Conservation (phyloP, 2,329 filamentous ascomycete genomes). For the Calonectria henricotiae region DNA sequence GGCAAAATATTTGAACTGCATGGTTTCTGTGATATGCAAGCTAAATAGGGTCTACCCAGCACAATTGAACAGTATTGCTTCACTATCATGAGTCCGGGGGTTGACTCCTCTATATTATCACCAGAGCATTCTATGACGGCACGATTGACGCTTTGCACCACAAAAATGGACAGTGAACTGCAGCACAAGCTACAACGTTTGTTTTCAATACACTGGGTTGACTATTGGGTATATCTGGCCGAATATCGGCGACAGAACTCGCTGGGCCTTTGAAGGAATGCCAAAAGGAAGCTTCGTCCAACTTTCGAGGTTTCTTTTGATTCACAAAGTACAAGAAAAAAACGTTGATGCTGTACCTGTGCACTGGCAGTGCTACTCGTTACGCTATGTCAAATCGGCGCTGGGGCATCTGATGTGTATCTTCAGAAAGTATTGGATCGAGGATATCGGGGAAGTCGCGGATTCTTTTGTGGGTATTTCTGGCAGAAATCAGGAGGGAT, state of each 20-base stretch:
- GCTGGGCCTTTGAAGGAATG: slow-evolving; percentile 23
- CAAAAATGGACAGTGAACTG: background rate
- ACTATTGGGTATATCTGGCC: slow-evolving; percentile 2
- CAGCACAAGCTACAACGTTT: background rate
- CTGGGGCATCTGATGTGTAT: slow-evolving; percentile 32
- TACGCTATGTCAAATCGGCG: slow-evolving; percentile 37
- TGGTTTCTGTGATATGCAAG: slow-evolving; percentile 38
- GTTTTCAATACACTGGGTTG: background rate
- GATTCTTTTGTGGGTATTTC: slow-evolving; percentile 27
- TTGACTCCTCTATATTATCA: slow-evolving; percentile 30
- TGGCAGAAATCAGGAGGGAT: slow-evolving; percentile 8
- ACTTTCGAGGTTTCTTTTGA: slow-evolving; percentile 22
- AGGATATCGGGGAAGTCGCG: background rate
- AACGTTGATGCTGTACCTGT: slow-evolving; percentile 43
- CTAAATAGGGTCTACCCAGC: slow-evolving; percentile 14
- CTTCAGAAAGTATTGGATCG: slow-evolving; percentile 26
- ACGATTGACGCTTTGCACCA: background rate
- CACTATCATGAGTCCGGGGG: background rate
- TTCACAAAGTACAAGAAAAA: slow-evolving; percentile 42
- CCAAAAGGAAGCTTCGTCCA: slow-evolving; percentile 21
- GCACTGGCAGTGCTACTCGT: slow-evolving; percentile 30
- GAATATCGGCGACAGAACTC: slow-evolving; percentile 13
- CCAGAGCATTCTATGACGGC: background rate
- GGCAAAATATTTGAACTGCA: slow-evolving; percentile 42
- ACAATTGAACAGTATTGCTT: background rate